These are phyloP conservation scores for Lolium multiflorum DNA, from an alignment of 176 grass and related monocot species.

Conservation along the genomic window DNA sequence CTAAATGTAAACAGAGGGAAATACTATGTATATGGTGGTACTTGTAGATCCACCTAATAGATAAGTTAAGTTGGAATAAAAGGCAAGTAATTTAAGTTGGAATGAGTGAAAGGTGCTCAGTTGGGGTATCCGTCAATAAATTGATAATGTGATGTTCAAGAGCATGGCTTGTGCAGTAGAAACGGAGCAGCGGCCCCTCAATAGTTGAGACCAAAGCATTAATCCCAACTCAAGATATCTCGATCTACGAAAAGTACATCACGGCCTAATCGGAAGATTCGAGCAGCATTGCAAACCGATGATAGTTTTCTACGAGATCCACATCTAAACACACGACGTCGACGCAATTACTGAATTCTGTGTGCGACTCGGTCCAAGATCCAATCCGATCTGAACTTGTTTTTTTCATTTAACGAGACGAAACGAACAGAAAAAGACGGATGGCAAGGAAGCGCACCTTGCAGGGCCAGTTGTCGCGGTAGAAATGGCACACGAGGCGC, in stretches of 20 bases:
- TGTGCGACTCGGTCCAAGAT: slow-evolving; percentile 7
- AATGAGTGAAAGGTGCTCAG: slow-evolving; percentile 2
- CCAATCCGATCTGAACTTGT: background rate
- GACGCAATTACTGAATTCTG: background rate
- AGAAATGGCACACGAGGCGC: slow-evolving; percentile 93
- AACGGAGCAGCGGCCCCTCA: background rate
- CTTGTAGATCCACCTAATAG: background rate
- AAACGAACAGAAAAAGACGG: background rate
- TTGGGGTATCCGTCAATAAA: background rate
- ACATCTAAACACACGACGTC: background rate
- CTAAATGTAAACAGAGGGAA: background rate
- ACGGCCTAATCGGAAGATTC: background rate
- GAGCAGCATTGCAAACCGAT: background rate
- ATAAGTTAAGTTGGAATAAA: background rate
- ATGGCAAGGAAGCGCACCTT: slow-evolving; percentile 55
- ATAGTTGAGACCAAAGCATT: background rate
- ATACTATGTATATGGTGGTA: background rate
- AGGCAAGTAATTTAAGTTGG: background rate
- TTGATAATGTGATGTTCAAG: background rate
- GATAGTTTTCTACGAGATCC: slow-evolving; percentile 7
- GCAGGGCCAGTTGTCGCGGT: slow-evolving; percentile 97
- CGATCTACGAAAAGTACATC: background rate
- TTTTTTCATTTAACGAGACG: background rate
- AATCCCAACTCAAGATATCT: slow-evolving; percentile 8
- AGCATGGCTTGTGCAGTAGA: background rate